Evolutionary conservation across 148 eudicot species (phyloP).

Genomic region (Amaranthus cruentus): DNA sequence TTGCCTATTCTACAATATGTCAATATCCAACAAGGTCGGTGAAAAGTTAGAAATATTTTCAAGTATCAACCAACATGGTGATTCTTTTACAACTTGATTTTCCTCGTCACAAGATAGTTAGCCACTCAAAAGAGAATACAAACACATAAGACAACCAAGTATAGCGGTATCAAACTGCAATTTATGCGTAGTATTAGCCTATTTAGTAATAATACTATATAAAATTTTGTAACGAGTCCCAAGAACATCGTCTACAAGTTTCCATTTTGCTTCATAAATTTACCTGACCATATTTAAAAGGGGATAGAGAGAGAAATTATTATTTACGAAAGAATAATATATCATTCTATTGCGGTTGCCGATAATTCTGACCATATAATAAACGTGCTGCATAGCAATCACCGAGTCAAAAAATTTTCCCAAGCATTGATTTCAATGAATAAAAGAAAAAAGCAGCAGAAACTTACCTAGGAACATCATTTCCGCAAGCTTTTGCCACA

Average conservation of each 20-base stretch:
- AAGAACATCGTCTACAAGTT: too few species aligned
- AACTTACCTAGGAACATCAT: conserved; percentile 88
- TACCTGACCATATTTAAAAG: too few species aligned
- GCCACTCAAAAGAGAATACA: background rate
- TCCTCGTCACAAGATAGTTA: background rate
- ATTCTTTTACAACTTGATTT: background rate
- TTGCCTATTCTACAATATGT: background rate
- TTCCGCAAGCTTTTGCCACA: conserved; percentile 96
- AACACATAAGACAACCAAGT: too few species aligned
- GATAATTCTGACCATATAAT: too few species aligned
- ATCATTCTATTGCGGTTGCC: too few species aligned
- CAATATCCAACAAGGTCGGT: background rate
- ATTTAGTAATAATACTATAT: too few species aligned
- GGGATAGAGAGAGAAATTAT: too few species aligned
- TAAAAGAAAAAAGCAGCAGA: background rate
- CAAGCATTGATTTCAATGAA: background rate
- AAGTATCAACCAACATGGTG: background rate
- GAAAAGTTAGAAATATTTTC: background rate
- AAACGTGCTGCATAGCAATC: background rate
- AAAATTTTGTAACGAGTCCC: too few species aligned
- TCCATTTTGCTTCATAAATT: too few species aligned
- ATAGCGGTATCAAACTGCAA: too few species aligned
- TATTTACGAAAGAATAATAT: too few species aligned
- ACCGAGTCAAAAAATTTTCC: background rate
- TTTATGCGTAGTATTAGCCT: too few species aligned